Conservation (phyloP, 768 basidiomycete genomes). For the Leccinum rimulosum region DNA sequence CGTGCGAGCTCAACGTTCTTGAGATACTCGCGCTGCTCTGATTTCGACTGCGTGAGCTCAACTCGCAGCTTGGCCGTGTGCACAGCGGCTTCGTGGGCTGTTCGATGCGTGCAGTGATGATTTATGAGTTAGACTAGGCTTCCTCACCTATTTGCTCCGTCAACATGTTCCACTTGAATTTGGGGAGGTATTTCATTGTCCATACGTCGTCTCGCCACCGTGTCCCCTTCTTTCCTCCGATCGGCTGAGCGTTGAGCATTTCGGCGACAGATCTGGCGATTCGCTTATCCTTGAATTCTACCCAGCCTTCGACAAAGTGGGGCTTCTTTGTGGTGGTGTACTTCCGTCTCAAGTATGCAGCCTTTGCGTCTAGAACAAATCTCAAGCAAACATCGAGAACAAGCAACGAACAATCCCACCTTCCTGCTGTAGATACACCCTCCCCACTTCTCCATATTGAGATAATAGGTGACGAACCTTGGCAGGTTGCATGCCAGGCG, state of each 20-base stretch:
- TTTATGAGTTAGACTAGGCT: not conserved
- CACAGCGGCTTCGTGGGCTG: conserved; percentile 91
- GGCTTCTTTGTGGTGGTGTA: conserved; percentile 80
- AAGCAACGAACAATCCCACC: conserved; percentile 43
- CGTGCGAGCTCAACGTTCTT: conserved; percentile 91
- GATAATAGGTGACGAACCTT: conserved; percentile 95
- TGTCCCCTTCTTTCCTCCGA: conserved; percentile 89
- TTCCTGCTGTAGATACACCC: conserved; percentile 93
- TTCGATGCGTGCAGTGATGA: conserved; percentile 10
- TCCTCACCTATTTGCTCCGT: conserved; percentile 95
- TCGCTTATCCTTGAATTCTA: conserved; percentile 94
- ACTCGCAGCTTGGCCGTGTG: conserved; percentile 88
- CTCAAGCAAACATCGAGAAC: not conserved
- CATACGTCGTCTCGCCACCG: conserved; percentile 97
- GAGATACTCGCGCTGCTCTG: conserved; percentile 91
- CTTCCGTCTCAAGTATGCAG: conserved; percentile 81
- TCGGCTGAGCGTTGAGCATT: conserved; percentile 94
- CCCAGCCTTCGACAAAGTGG: conserved; percentile 96
- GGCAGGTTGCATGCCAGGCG: conserved; percentile 95
- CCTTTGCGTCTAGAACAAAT: conserved; percentile 63
- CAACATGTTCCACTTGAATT: conserved; percentile 98
- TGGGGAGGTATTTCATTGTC: conserved; percentile 99
- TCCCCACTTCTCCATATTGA: conserved; percentile 83
- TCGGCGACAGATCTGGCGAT: conserved; percentile 87
- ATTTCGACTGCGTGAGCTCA: conserved; percentile 82